These are phyloP conservation scores for Oidiodendron maius DNA, from an alignment of 495 filamentous ascomycete genomes.

Conservation along the genomic window DNA sequence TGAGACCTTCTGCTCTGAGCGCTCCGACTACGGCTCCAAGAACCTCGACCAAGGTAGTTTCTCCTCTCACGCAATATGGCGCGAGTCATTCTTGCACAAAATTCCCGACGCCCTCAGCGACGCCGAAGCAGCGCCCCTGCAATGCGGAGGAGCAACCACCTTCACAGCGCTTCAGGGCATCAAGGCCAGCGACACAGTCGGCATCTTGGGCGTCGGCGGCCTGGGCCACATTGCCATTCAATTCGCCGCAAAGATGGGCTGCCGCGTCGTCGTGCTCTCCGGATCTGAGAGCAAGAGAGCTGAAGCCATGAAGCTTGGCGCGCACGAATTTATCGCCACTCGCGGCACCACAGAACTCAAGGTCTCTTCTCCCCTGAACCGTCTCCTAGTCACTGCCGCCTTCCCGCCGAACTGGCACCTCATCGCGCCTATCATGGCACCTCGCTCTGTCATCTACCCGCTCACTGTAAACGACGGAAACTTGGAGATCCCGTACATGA, in stretches of 20 bases:
- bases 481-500: not conserved
- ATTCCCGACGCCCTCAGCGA: slow-evolving; percentile 43
- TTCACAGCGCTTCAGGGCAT: slow-evolving; percentile 42
- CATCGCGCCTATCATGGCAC: slow-evolving; percentile 36
- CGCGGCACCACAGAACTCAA: slow-evolving; percentile 20
- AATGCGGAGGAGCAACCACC: slow-evolving; percentile 53
- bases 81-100: slow-evolving; percentile 42
- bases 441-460: slow-evolving; percentile 38
- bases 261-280: slow-evolving; percentile 50
- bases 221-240: slow-evolving; percentile 58
- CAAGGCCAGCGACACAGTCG: slow-evolving; percentile 43
- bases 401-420: slow-evolving; percentile 24
- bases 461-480: slow-evolving; percentile 29
- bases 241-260: slow-evolving; percentile 54
- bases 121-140: slow-evolving; percentile 44
- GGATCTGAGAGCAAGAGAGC: slow-evolving; percentile 45
- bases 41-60: slow-evolving; percentile 50
- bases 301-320: slow-evolving; percentile 47
- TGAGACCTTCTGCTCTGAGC: slow-evolving; percentile 39
- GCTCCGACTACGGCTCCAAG: slow-evolving; percentile 29
- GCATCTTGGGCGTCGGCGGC: slow-evolving; percentile 55
- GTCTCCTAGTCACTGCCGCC: slow-evolving; percentile 32
- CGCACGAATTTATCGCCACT: slow-evolving; percentile 54
- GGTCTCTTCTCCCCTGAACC: slow-evolving; percentile 23
- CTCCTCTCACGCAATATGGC: slow-evolving; percentile 44